These are phyloP conservation scores for Lenwebbia sp. DNA, from an alignment of 345 rosid genomes.

Conservation along the genomic window DNA sequence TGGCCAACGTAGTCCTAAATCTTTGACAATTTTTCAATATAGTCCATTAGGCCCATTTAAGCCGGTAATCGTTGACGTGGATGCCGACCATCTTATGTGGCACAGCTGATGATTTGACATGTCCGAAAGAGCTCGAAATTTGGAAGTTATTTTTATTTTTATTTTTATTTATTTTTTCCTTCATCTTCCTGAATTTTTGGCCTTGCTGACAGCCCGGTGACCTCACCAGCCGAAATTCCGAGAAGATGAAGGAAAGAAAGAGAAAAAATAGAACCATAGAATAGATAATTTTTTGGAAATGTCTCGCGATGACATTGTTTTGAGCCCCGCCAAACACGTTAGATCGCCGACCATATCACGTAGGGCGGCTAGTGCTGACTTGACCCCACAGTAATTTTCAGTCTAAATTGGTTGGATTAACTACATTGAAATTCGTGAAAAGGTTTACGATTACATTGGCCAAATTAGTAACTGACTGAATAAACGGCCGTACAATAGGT, in stretches of 20 bases:
- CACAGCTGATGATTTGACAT: accelerated
- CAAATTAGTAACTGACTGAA: not conserved
- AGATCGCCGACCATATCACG: not conserved
- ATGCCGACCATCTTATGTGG: not conserved
- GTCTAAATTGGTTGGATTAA: not conserved
- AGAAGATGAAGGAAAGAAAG: not conserved
- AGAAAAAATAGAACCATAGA: not conserved
- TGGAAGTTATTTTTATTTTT: no score
- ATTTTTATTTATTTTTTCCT: not conserved
- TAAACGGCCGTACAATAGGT: not conserved
- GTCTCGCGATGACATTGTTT: not conserved
- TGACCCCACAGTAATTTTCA: not conserved
- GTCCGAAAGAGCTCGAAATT: not conserved
- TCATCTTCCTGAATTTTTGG: not conserved
- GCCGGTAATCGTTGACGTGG: no score
- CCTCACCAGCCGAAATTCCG: not conserved
- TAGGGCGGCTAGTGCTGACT: not conserved
- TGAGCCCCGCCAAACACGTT: not conserved
- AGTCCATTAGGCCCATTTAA: no score
- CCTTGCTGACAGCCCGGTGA: not conserved
- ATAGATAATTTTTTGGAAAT: not conserved
- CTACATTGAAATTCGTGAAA: not conserved
- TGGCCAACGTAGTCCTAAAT: not conserved
- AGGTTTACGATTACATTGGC: not conserved
- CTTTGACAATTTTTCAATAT: not conserved